Conservation (phyloP, 352 stramenopile genomes). For the Pythium vanterpoolii region DNA sequence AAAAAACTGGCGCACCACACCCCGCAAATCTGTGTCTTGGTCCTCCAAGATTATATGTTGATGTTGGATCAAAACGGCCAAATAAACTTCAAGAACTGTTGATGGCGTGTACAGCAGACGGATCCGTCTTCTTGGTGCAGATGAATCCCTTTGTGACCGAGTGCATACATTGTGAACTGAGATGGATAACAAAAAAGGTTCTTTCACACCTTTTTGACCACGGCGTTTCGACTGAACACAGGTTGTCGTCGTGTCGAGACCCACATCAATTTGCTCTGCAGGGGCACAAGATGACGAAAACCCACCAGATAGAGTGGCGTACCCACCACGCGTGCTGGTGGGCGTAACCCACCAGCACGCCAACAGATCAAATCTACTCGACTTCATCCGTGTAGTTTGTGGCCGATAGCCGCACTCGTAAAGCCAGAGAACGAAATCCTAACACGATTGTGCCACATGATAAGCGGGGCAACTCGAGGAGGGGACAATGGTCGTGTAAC, state of each 20-base stretch:
- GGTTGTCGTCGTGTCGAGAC: not conserved
- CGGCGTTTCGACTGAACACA: too few species aligned
- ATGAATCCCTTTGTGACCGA: not conserved
- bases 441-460: too few species aligned
- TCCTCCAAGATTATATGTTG: too few species aligned
- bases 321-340: not conserved
- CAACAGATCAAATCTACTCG: not conserved
- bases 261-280: not conserved
- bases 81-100: too few species aligned
- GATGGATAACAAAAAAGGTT: not conserved
- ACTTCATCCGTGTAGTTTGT: not conserved
- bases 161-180: not conserved
- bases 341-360: not conserved
- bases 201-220: too few species aligned
- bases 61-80: too few species aligned
- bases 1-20: slow-evolving; percentile 1
- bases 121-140: too few species aligned
- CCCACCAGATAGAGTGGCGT: not conserved
- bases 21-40: too few species aligned
- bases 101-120: too few species aligned
- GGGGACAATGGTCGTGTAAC: not conserved
- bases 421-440: too few species aligned
- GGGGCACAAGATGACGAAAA: not conserved
- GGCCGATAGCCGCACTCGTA: not conserved
- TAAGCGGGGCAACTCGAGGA: slow-evolving; percentile 4